Evolutionary conservation across 148 eudicot species (phyloP), one percentile per base, ranked within the genome.

Genomic region (Nepenthes mirabilis): DNA sequence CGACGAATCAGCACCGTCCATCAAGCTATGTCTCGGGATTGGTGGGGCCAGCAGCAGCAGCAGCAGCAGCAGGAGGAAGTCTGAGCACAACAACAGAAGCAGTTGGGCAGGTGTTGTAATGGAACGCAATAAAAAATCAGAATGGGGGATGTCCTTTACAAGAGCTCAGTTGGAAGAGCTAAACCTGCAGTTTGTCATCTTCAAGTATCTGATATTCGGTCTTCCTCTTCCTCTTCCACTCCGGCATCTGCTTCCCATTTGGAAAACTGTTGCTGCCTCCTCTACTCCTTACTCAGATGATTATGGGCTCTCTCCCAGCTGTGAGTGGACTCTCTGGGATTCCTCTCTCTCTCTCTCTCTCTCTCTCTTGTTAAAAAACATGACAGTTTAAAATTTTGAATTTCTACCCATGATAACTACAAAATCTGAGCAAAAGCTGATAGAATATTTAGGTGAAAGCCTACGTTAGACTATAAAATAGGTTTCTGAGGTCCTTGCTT

Each of bases 1-100:
- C 23, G 66, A 54, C 1, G 67, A 78, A 65, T 70, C 63, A 64
- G 55, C 70, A 37, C 71, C 79, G 72, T 74, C 65, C 62, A 72
- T 78, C 14, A 78, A 72, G 43, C 78, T 74, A 12, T 63, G 74
- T 56, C 85, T 78, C 40, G 80, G 74, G 58, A 69, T 76, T 48
- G 70, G 80, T 33, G 74, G 72, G 61, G 47, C 59, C 54, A 14
- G 45, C 32, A n/a, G 61, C 55, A 64, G 40, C 58, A 65, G 55
- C 48, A 34, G 55, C 70, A 45, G 53, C 11, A 33, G 32, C 43
- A 50, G 51, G 72, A 34, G 14, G 11, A 43, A 62, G 58, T 23
- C 33, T 34, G 34, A 23, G 63, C 36, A 52, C 23, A 23, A 53
- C 57, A 34, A 58, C 62, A 70, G 59, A 61, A 64, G 55, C 47